A percentile compares a stretch with the other conserved stretches of the same genome.
These are phyloP conservation scores for Geotrichum candidum DNA, from an alignment of 1,139 yeast species.

Conservation along the genomic window DNA sequence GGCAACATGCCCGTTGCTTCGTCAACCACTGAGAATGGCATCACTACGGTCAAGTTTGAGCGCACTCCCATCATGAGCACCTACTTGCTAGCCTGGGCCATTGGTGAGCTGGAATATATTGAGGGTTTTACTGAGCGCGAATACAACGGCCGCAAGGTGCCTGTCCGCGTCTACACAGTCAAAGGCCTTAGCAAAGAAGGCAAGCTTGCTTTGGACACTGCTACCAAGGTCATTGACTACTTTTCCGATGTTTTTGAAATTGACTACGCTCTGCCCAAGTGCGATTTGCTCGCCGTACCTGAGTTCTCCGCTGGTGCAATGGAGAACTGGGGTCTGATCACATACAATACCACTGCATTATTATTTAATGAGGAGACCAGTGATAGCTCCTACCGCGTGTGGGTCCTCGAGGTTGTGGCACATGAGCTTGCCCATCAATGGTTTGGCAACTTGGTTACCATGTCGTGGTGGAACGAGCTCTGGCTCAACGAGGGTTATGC, in stretches of 20 bases:
- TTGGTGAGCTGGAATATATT: conserved; percentile 69
- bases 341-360: conserved; percentile 66
- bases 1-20: conserved; percentile 72
- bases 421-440: conserved; percentile 83
- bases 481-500: conserved; percentile 85
- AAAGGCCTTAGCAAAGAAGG: conserved; percentile 60
- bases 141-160: conserved; percentile 48
- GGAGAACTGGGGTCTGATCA: conserved; percentile 77
- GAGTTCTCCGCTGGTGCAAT: conserved; percentile 74
- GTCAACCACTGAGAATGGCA: conserved; percentile 40
- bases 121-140: conserved; percentile 41
- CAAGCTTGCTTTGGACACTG: conserved; percentile 53
- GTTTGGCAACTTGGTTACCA: conserved; percentile 78
- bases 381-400: conserved; percentile 49
- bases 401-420: conserved; percentile 73
- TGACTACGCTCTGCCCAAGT: conserved; percentile 62
- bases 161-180: conserved; percentile 68
- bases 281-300: conserved; percentile 70
- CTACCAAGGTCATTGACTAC: conserved; percentile 62
- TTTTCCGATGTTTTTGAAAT: conserved; percentile 60
- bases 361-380: conserved; percentile 55
- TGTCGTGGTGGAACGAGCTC: conserved; percentile 83
- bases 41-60: conserved; percentile 40
- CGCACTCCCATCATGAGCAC: conserved; percentile 73
- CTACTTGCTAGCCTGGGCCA: conserved; percentile 69